These are phyloP conservation scores for Zostera marina DNA, from an alignment of 116 monocot genomes.

Conservation along the genomic window DNA sequence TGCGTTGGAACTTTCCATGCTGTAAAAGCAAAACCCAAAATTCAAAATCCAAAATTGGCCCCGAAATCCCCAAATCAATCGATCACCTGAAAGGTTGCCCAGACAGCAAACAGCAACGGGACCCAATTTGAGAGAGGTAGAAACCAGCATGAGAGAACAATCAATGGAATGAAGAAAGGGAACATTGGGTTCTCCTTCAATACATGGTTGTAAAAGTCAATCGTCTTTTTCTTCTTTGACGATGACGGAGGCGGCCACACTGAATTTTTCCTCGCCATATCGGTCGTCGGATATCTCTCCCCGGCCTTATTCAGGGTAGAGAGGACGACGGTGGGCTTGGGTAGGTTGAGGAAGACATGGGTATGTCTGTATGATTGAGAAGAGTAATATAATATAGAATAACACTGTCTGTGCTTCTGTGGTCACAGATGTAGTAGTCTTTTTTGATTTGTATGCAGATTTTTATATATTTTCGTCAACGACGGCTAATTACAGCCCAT, in stretches of 20 bases:
- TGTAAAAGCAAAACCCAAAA: conserved; percentile 5
- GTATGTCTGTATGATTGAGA: too few relatives aligned
- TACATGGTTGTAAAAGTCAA: conserved; percentile 43
- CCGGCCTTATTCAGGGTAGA: neutral
- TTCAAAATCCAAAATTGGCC: neutral
- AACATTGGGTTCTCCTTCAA: conserved; percentile 71
- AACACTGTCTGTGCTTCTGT: too few relatives aligned
- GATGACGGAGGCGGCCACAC: too few relatives aligned
- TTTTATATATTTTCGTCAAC: too few relatives aligned
- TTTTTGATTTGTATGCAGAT: too few relatives aligned
- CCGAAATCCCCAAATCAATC: neutral
- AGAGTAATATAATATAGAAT: too few relatives aligned
- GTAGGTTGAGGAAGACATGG: too few relatives aligned
- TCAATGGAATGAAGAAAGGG: conserved; percentile 69
- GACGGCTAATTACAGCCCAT: too few relatives aligned
- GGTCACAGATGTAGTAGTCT: too few relatives aligned
- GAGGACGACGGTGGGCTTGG: too few relatives aligned
- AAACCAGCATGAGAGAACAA: conserved; percentile 61
- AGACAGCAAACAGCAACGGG: conserved; percentile 67
- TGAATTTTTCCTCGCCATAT: neutral
- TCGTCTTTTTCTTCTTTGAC: conserved; percentile 13
- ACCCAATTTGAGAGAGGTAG: conserved; percentile 95
- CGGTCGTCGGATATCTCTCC: too few relatives aligned
- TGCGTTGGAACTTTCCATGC: conserved; percentile 73
- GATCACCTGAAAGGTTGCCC: conserved; percentile 68